Conservation (phyloP, 1,284 basidiomycete species). For the Ustilago crameri region DNA sequence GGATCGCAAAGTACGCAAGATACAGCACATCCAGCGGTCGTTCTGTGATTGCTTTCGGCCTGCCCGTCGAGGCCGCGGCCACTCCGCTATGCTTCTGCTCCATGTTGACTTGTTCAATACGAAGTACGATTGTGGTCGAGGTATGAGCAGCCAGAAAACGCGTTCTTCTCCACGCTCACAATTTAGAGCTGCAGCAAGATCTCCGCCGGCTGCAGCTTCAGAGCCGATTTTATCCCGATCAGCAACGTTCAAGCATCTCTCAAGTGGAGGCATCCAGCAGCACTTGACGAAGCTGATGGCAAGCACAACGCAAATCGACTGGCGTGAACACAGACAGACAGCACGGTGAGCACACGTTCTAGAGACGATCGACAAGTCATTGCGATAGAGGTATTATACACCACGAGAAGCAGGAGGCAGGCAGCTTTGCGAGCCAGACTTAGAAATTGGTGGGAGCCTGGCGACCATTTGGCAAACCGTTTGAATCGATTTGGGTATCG, state of each 20-base stretch:
- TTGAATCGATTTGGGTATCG: slow-evolving; percentile 27
- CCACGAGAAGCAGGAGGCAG: too few relatives aligned
- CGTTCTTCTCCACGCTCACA: neutral
- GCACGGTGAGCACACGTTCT: too few relatives aligned
- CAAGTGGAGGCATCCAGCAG: too few relatives aligned
- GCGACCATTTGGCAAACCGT: slow-evolving; percentile 6
- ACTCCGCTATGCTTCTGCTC: neutral
- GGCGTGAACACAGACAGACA: too few relatives aligned
- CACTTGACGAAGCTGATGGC: too few relatives aligned
- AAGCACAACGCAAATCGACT: too few relatives aligned
- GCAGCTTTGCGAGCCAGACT: too few relatives aligned
- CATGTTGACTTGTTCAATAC: neutral
- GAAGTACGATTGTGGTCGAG: neutral
- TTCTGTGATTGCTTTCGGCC: slow-evolving; percentile 5
- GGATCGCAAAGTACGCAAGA: slow-evolving; percentile 49
- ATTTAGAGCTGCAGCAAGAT: neutral
- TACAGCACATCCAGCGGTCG: slow-evolving; percentile 47
- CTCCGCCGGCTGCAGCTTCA: neutral
- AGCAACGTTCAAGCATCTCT: too few relatives aligned
- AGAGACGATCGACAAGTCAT: too few relatives aligned
- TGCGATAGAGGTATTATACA: too few relatives aligned
- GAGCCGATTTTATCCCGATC: neutral
- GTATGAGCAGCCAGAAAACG: neutral
- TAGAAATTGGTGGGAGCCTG: slow-evolving; percentile 12
- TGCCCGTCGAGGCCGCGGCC: neutral